Evolutionary conservation across 2,329 filamentous ascomycete species (phyloP).

Genomic region (Penicillium sp.): DNA sequence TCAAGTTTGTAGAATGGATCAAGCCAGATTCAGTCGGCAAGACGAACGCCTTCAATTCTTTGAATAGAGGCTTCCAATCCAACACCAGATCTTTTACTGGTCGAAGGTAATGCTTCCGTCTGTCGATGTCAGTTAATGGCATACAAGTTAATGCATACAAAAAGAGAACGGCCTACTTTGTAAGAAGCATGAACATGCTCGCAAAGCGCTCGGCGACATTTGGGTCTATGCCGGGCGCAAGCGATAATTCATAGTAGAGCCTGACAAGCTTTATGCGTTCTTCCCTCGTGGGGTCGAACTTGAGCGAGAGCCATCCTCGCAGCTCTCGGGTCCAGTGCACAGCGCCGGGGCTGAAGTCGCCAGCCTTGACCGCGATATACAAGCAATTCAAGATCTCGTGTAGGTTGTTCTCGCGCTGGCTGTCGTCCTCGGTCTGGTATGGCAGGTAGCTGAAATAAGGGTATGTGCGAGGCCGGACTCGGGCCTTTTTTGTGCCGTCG

Average conservation of each 20-base stretch:
- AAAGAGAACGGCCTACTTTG: slow-evolving; percentile 59
- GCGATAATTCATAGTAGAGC: slow-evolving; percentile 88
- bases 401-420: slow-evolving; percentile 72
- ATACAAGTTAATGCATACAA: background rate
- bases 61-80: slow-evolving; percentile 91
- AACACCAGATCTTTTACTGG: slow-evolving; percentile 84
- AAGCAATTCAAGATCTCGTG: slow-evolving; percentile 88
- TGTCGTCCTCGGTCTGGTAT: slow-evolving; percentile 78
- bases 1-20: slow-evolving; percentile 59
- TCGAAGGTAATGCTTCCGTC: slow-evolving; percentile 92
- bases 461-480: slow-evolving; percentile 77
- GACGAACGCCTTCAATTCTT: slow-evolving; percentile 86
- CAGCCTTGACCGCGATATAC: slow-evolving; percentile 84
- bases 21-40: slow-evolving; percentile 74
- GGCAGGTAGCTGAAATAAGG: slow-evolving; percentile 89
- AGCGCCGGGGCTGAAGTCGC: slow-evolving; percentile 90
- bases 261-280: slow-evolving; percentile 79
- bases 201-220: slow-evolving; percentile 82
- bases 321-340: slow-evolving; percentile 97
- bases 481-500: slow-evolving; percentile 60
- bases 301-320: slow-evolving; percentile 88
- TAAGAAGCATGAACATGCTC: slow-evolving; percentile 92
- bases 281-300: slow-evolving; percentile 90
- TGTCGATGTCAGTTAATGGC: slow-evolving; percentile 31
- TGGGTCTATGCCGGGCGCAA: slow-evolving; percentile 84